phyloP scores from a whole-genome alignment of 257 asterid species.

The Primulina eburnea region DNA sequence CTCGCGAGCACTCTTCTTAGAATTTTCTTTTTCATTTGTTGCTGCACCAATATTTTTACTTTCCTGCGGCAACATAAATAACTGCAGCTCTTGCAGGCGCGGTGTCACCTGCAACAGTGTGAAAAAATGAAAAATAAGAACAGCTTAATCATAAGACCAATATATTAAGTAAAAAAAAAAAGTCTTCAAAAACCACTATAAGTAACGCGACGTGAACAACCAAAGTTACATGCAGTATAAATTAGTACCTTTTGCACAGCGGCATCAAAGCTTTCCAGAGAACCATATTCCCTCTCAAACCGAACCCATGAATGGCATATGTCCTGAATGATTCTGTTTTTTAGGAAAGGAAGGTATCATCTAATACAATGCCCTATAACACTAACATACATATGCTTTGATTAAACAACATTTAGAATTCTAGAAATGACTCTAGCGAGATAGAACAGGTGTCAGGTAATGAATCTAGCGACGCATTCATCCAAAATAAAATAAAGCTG shows the following conservation, averaged over 20 bases:
- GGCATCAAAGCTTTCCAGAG: constrained; percentile 77
- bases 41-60: constrained; percentile 43
- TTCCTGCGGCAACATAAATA: constrained; percentile 73
- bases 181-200: constrained; percentile 1
- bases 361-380: constrained; percentile 45
- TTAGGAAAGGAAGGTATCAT: constrained; percentile 71
- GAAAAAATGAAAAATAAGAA: constrained; percentile 18
- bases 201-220: constrained; percentile 7
- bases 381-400: constrained; percentile 13
- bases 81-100: constrained; percentile 86
- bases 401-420: constrained; percentile 24
- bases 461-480: constrained; percentile 15
- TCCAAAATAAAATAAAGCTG: constrained; percentile 2
- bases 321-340: constrained; percentile 89
- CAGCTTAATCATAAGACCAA: constrained; percentile 10
- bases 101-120: constrained; percentile 70
- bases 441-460: background rate
- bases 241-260: constrained; percentile 74
- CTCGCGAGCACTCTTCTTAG: constrained; percentile 52
- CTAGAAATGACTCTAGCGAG: constrained; percentile 13
- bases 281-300: constrained; percentile 91
- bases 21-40: constrained; percentile 45
- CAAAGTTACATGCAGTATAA: constrained; percentile 17
- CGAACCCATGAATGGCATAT: constrained; percentile 86
- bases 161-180: constrained; percentile 12